phyloP scores from a whole-genome alignment of 805 yeast genomes.

The Starmera caribaea region DNA sequence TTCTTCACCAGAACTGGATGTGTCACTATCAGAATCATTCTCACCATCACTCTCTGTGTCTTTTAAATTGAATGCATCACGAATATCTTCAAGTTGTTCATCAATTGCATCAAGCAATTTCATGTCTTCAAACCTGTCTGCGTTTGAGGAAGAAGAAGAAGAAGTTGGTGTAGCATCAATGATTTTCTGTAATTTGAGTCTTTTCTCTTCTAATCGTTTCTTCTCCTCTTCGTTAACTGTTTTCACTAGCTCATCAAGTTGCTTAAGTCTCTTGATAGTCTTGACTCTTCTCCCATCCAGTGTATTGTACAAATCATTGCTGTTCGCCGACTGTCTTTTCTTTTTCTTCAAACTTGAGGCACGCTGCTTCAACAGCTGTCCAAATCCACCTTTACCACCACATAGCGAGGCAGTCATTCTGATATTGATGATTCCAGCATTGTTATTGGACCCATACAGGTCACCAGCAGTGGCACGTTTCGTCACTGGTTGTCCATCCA shows the following conservation, averaged over 20 bases:
- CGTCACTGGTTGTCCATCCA: too few relatives aligned
- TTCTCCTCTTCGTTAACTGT: slow-evolving; percentile 10
- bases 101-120: slow-evolving; percentile 30
- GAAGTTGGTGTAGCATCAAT: slow-evolving; percentile 18
- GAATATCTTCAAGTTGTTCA: slow-evolving; percentile 24
- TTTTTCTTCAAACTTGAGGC: slow-evolving; percentile 28
- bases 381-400: slow-evolving; percentile 49
- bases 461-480: slow-evolving; percentile 5
- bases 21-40: too few relatives aligned
- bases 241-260: slow-evolving; percentile 21
- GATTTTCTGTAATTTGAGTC: slow-evolving; percentile 25
- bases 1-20: too few relatives aligned
- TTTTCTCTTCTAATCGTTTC: slow-evolving; percentile 21
- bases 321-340: slow-evolving; percentile 12
- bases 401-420: slow-evolving; percentile 23
- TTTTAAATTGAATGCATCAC: slow-evolving; percentile 15
- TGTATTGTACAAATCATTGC: slow-evolving; percentile 27
- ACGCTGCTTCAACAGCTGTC: slow-evolving; percentile 29
- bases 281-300: slow-evolving; percentile 31
- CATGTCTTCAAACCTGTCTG: slow-evolving; percentile 26
- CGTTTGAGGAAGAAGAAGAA: slow-evolving; percentile 12
- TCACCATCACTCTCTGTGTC: not conserved
- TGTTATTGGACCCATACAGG: slow-evolving; percentile 1
- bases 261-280: slow-evolving; percentile 25
- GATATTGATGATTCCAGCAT: not conserved